Conservation (phyloP, 352 stramenopile species). For the Globisporangium orthogonon region DNA sequence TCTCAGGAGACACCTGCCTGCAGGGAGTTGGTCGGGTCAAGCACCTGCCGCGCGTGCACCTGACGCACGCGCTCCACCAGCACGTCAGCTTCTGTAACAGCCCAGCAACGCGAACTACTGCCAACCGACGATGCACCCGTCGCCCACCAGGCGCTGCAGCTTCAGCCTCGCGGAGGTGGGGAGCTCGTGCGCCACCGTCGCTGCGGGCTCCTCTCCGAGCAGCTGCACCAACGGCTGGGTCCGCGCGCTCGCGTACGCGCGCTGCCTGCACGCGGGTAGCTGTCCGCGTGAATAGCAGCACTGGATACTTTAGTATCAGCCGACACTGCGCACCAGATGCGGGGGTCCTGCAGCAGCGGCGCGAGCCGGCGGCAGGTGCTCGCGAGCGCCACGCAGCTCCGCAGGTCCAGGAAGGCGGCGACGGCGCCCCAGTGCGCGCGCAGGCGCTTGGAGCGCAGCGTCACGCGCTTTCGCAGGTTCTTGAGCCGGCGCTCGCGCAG, state of each 20-base stretch:
- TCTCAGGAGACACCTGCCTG: not conserved
- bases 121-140: too few species aligned
- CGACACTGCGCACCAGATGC: slow-evolving; percentile 24
- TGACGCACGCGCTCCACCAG: slow-evolving; percentile 1
- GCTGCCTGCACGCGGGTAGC: slow-evolving; percentile 18
- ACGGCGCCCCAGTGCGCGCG: slow-evolving; percentile 36
- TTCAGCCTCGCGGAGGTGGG: slow-evolving; percentile 18
- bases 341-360: slow-evolving; percentile 30
- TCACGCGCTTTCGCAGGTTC: slow-evolving; percentile 45
- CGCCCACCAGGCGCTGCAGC: slow-evolving; percentile 34
- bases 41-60: slow-evolving; percentile 34
- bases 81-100: not conserved
- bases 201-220: slow-evolving; percentile 10
- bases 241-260: slow-evolving; percentile 20
- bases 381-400: slow-evolving; percentile 28
- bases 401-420: slow-evolving; percentile 26
- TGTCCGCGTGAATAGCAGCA: not conserved
- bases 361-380: slow-evolving; percentile 31
- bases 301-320: not conserved
- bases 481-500: slow-evolving; percentile 29
- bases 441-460: slow-evolving; percentile 51
- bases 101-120: too few species aligned
- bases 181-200: not conserved
- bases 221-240: slow-evolving; percentile 27
- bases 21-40: slow-evolving; percentile 45